Percentiles rank a stretch among this genome's conserved stretches.
Evolutionary conservation across 2,329 filamentous ascomycete genomes (phyloP).

Genomic region (Fusarium luffae): DNA sequence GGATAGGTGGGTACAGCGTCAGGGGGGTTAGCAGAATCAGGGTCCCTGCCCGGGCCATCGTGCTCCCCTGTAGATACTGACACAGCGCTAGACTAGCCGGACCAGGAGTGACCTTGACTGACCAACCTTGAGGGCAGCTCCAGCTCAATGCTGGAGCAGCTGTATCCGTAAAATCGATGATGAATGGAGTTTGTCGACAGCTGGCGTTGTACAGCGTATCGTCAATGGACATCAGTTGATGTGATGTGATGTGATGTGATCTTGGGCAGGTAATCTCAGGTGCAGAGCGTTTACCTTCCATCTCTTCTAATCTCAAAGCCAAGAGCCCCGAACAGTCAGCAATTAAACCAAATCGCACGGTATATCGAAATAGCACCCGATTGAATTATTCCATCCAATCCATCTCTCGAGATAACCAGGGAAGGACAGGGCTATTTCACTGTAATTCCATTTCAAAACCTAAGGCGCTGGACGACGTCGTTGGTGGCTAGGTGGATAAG

Average conservation of each 20-base stretch:
- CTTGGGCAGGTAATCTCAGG: constrained; percentile 15
- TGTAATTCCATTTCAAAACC: constrained; percentile 14
- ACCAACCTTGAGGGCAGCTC: not conserved
- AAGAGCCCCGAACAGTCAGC: constrained; percentile 18
- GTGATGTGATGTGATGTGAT: constrained; percentile 28
- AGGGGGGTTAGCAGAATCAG: constrained; percentile 40
- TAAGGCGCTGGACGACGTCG: constrained; percentile 26
- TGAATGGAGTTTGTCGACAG: constrained; percentile 2
- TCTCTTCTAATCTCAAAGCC: not conserved
- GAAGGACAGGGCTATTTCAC: constrained; percentile 27
- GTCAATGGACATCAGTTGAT: constrained; percentile 6
- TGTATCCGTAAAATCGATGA: constrained; percentile 15
- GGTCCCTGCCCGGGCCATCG: constrained; percentile 34
- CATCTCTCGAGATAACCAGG: constrained; percentile 7
- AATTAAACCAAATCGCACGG: constrained; percentile 26
- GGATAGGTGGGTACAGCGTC: constrained; percentile 18
- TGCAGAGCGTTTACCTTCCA: not conserved
- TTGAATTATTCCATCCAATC: constrained; percentile 27
- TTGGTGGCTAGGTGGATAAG: constrained; percentile 30
- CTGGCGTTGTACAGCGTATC: constrained; percentile 11
- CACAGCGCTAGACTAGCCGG: constrained; percentile 32
- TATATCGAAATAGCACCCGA: constrained; percentile 19
- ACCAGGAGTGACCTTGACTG: constrained; percentile 26
- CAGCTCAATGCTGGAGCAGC: not conserved
- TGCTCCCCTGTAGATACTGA: constrained; percentile 39